Conservation (phyloP, 2,329 filamentous ascomycete species). For the Colletotrichum viniferum region DNA sequence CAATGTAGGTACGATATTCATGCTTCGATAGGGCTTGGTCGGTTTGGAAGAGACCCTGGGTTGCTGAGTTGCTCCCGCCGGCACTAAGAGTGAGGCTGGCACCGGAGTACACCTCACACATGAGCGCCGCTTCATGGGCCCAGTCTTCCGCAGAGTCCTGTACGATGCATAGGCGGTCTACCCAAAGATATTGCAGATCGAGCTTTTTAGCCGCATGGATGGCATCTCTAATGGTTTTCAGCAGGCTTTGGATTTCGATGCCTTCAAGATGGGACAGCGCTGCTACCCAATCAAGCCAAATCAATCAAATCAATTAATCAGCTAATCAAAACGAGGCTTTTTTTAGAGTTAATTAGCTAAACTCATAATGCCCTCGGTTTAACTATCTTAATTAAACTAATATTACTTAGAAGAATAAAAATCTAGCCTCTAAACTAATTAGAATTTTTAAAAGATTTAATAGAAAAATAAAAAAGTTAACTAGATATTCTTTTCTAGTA, state of each 20-base stretch:
- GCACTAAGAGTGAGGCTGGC: background rate
- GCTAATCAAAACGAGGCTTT: too few species aligned
- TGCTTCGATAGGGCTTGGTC: background rate
- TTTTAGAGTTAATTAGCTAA: too few species aligned
- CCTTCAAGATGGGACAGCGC: background rate
- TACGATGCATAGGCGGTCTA: background rate
- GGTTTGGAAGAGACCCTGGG: background rate
- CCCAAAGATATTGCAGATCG: background rate
- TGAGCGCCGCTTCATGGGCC: background rate
- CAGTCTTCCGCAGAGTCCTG: background rate
- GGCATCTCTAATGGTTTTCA: rapidly evolving
- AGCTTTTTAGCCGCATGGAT: background rate
- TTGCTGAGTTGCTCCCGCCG: background rate
- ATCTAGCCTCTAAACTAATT: too few species aligned
- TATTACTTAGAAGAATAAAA: too few species aligned
- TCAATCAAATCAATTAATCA: too few species aligned
- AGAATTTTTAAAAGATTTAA: too few species aligned
- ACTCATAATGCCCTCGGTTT: too few species aligned
- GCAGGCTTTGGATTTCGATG: background rate
- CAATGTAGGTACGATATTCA: background rate
- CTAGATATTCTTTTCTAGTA: too few species aligned
- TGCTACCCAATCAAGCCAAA: too few species aligned
- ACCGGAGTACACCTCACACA: background rate
- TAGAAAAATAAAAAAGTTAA: too few species aligned
- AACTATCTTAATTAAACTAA: too few species aligned